These are phyloP conservation scores for Elaeis guineensis DNA, from an alignment of 176 grass and related monocot genomes.

Conservation along the genomic window DNA sequence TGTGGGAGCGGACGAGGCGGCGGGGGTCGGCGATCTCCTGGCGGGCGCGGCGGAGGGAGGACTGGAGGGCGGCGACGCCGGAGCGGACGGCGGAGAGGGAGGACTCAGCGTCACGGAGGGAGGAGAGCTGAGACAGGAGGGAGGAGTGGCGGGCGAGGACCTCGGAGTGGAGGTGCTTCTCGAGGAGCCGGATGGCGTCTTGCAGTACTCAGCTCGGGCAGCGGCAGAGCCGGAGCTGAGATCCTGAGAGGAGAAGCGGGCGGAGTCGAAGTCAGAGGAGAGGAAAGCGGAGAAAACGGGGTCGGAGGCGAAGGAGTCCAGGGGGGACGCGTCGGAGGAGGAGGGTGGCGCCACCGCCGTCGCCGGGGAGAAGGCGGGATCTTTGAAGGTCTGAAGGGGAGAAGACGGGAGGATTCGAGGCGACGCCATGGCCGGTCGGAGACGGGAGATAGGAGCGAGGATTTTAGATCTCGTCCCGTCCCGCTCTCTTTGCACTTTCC, in stretches of 20 bases:
- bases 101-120: constrained; percentile 65
- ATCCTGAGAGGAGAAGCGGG: constrained; percentile 79
- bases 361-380: neutral
- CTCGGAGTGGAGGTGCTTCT: constrained; percentile 72
- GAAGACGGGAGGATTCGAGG: constrained; percentile 8
- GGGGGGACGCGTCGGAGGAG: constrained; percentile 40
- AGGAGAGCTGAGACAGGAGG: constrained; percentile 82
- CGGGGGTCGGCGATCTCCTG: constrained; percentile 76
- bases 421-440: constrained; percentile 4
- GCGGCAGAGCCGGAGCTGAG: constrained; percentile 81
- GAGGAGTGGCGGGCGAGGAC: constrained; percentile 80
- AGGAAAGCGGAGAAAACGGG: constrained; percentile 89
- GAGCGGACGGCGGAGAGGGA: constrained; percentile 70
- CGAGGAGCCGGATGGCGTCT: constrained; percentile 72
- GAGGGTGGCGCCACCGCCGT: neutral
- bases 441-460: no score
- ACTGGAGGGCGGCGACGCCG: constrained; percentile 47
- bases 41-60: constrained; percentile 64
- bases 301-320: constrained; percentile 84
- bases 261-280: constrained; percentile 69
- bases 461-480: no score
- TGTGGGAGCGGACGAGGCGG: constrained; percentile 46
- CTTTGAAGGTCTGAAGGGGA: constrained; percentile 26
- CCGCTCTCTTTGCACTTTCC: no score
- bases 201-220: constrained; percentile 79